Evolutionary conservation across 2,329 filamentous ascomycete genomes (phyloP), one percentile per base, ranked within the genome.

Genomic region (Fusarium pseudoanthophilum): DNA sequence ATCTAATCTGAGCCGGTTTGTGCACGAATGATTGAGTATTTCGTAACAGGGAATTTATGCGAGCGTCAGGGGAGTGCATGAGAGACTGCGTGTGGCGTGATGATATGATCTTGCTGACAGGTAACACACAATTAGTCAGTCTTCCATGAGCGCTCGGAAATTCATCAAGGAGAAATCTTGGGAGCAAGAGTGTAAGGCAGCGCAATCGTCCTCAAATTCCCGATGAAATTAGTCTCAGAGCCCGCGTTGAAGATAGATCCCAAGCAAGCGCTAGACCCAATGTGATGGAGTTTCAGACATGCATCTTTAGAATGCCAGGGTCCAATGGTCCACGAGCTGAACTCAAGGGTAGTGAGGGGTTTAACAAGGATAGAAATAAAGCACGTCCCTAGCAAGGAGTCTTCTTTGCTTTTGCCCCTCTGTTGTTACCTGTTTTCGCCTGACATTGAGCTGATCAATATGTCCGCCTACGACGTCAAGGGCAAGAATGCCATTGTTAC

Each of bases 401-500:
- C 0, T 2, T 28, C 34, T 39, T 57, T 46, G 13, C 36, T 53
- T 26, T 34, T 40, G 14, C 13, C 34, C 24, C 51, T 53, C 24
- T 4, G 3, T 13, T 34, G 16, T 34, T 36, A 2, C 2, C 18
- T 11, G 16, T 34, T 53, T 34, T 2, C 21, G 18, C 10, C 4
- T 13, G 7, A 0, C 2, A 34, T 24, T 21, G 4, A 28, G 3
- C 10, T 28, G 11, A n/a, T 53, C 24, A 7, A 15, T 5, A 72
- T 71, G 69, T 52, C 69, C 30, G 28, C 13, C 4, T 72, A 67
- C 30, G 34, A 64, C 6, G 39, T 60, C 18, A 64, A 64, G 45
- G 56, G 56, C n/a, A 72, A 64, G 57, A 57, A 53, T 30, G 67
- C 67, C 20, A 43, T 72, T 18, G 60, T 72, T 1, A 72, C 69